phyloP scores from a whole-genome alignment of 169 alveolate genomes.

The Eimeria necatrix region DNA sequence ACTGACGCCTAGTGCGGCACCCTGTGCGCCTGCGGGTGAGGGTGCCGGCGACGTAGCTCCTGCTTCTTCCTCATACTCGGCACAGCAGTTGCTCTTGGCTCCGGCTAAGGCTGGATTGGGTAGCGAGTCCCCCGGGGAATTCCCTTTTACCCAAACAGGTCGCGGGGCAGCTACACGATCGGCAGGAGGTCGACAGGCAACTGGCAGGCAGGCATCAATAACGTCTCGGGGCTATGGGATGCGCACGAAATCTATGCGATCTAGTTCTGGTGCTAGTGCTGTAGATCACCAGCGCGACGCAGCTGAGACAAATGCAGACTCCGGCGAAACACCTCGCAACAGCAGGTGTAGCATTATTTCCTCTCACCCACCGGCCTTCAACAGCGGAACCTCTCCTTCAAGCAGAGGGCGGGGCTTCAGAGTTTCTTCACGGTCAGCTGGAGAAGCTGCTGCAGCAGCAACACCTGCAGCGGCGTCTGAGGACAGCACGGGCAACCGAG shows the following conservation, averaged over 20 bases:
- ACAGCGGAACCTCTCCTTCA: constrained; percentile 51
- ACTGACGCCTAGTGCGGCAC: background rate
- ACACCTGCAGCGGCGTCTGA: constrained; percentile 24
- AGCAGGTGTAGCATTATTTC: background rate
- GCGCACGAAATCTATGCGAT: constrained; percentile 38
- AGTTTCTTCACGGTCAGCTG: background rate
- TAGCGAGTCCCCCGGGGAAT: background rate
- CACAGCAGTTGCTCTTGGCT: background rate
- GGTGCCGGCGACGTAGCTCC: background rate
- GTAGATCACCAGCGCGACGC: constrained; percentile 29
- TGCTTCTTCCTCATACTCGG: background rate
- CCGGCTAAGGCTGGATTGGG: background rate
- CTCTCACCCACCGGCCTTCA: background rate
- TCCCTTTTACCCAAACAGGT: background rate
- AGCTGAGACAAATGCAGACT: constrained; percentile 36
- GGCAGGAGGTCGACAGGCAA: background rate
- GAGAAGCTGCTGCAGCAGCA: constrained; percentile 24
- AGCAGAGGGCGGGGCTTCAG: background rate
- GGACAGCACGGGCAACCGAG: background rate
- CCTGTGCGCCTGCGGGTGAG: constrained; percentile 4
- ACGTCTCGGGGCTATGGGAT: background rate
- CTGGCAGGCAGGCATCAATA: background rate
- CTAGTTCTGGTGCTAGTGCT: background rate
- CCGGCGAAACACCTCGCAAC: constrained; percentile 38
- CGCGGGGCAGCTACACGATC: constrained; percentile 47